phyloP scores from a whole-genome alignment of 2,329 filamentous ascomycete genomes.

The Rutstroemia sp. region DNA sequence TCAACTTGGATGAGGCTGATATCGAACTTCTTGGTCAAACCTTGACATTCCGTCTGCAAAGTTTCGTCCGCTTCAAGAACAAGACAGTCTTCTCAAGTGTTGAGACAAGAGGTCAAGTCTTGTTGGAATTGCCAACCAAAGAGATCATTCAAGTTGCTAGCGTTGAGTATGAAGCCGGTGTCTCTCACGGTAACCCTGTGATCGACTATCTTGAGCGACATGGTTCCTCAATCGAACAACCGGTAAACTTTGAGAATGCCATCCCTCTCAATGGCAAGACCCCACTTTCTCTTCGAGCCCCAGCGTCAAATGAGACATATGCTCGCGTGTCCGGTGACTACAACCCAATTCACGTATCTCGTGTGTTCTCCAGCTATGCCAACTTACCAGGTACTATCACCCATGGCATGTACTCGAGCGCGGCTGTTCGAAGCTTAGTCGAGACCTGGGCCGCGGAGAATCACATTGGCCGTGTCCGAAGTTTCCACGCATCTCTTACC shows the following conservation, averaged over 20 bases:
- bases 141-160: slow-evolving; percentile 97
- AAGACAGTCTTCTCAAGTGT: slow-evolving; percentile 85
- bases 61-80: slow-evolving; percentile 89
- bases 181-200: slow-evolving; percentile 92
- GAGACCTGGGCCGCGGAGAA: slow-evolving; percentile 99
- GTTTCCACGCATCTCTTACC: slow-evolving; percentile 94
- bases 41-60: slow-evolving; percentile 91
- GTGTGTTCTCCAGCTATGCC: slow-evolving; percentile 92
- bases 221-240: slow-evolving; percentile 88
- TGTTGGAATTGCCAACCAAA: slow-evolving; percentile 92
- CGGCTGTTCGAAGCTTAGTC: slow-evolving; percentile 87
- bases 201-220: slow-evolving; percentile 92
- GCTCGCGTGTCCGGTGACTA: slow-evolving; percentile 96
- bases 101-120: slow-evolving; percentile 84
- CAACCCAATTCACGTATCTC: slow-evolving; percentile 97
- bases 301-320: slow-evolving; percentile 95
- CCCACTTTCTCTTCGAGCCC: slow-evolving; percentile 79
- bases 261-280: slow-evolving; percentile 93
- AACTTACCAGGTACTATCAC: slow-evolving; percentile 96
- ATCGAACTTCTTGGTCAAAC: slow-evolving; percentile 89
- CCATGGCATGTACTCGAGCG: slow-evolving; percentile 98
- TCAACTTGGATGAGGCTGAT: slow-evolving; percentile 76
- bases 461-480: slow-evolving; percentile 92
- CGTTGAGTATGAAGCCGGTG: slow-evolving; percentile 87
- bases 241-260: slow-evolving; percentile 92